phyloP scores from a whole-genome alignment of 2,329 filamentous ascomycete genomes.

The Fusarium oxysporum region DNA sequence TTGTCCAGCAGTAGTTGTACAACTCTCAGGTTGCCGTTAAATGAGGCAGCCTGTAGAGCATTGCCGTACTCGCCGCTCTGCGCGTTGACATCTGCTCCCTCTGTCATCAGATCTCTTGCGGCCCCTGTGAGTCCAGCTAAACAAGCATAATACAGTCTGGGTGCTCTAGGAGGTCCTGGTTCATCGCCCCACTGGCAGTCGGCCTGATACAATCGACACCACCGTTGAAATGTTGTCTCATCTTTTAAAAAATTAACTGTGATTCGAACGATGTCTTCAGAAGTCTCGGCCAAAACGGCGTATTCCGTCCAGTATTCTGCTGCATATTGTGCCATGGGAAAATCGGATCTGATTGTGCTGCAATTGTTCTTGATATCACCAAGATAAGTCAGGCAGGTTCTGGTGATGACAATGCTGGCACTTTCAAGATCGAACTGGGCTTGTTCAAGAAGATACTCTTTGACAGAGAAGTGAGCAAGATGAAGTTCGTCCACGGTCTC shows the following conservation, averaged over 20 bases:
- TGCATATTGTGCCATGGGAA: background rate
- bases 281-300: background rate
- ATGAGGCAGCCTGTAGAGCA: too few relatives aligned
- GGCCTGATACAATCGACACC: background rate
- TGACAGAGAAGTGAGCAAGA: background rate
- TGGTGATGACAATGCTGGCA: background rate
- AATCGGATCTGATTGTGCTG: accelerated
- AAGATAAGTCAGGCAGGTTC: background rate
- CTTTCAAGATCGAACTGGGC: background rate
- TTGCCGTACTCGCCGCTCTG: too few relatives aligned
- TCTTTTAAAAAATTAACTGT: background rate
- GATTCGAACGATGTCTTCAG: background rate
- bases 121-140: accelerated
- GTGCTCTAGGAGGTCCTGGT: background rate
- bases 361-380: accelerated
- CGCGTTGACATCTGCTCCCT: background rate
- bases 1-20: too few relatives aligned
- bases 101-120: background rate
- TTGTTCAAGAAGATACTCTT: background rate
- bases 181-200: too few relatives aligned
- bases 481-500: background rate
- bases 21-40: too few relatives aligned
- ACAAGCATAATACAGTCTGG: background rate
- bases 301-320: background rate
- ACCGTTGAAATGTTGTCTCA: background rate